Evolutionary conservation across 305 asterid species (phyloP), one percentile per base, ranked within the genome.

Genomic region (Salvia sclarea): DNA sequence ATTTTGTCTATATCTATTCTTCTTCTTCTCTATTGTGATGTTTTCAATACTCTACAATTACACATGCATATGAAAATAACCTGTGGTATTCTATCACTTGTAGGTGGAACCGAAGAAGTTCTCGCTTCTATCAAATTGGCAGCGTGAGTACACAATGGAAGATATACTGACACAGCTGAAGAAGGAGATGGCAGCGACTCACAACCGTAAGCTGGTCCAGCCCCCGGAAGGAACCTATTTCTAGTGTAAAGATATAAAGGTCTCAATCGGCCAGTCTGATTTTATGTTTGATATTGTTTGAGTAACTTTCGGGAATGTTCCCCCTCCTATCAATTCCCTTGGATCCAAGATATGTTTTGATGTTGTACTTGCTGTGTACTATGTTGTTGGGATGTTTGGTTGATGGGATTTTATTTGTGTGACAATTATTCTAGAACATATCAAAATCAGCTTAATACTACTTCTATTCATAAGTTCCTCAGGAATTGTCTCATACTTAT

Each of bases 161-260:
- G 57, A 78, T 60, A 80, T 83, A 67, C 75, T 83, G 41, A 78
- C 80, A 5, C 82, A 76, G 75, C 80, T 83, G 61, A 83, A 83
- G 84, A 83, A 83, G 71, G 88, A 83, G 62, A 83, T 83, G 88
- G 79, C 84, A 0, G 71, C 82, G 28, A 75, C 83, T 30, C 87
- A 80, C 49, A 82, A 82, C 81, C 87, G 87, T 14, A 82, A 82
- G 80, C 85, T 83, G 21, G 88, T 83, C 72, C 88, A 83, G 71
- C 85, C 85, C 35, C 85, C 88, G 0, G 88, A 83, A 78, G 88
- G 88, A 48, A 83, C 88, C 74, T 82, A 74, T 72, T 82, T 82
- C 81, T 82, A 75, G 76, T 41, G 40, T 69, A 69, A 75, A 56
- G 53, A 65, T 62, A 14, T 41, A 52, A 18, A 55, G 44, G 60